These are phyloP conservation scores for Pistacia vera DNA, from an alignment of 345 rosid genomes.

Conservation along the genomic window DNA sequence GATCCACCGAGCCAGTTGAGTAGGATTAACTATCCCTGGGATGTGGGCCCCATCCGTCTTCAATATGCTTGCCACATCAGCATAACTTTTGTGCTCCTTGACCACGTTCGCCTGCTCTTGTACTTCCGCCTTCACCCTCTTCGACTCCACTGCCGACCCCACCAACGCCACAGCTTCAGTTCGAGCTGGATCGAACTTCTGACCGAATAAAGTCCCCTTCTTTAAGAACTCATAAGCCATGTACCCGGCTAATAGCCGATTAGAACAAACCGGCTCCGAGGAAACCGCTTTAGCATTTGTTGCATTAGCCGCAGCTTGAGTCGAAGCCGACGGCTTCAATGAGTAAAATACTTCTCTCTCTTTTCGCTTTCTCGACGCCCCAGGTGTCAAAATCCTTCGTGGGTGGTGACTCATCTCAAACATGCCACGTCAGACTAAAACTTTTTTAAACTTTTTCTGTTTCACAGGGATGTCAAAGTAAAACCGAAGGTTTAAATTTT, in stretches of 20 bases:
- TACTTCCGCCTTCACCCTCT: conserved; percentile 8
- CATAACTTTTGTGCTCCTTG: conserved; percentile 40
- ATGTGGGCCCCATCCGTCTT: conserved; percentile 62
- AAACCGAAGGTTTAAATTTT: neutral
- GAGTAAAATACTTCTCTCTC: conserved; percentile 37
- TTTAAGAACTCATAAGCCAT: conserved; percentile 72
- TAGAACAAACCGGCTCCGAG: conserved; percentile 26
- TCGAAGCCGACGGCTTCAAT: conserved; percentile 11
- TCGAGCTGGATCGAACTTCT: conserved; percentile 42
- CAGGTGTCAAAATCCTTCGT: conserved; percentile 37
- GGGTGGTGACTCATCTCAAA: conserved; percentile 44
- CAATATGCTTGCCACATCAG: conserved; percentile 69
- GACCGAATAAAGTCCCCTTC: conserved; percentile 59
- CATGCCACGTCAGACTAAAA: conserved; percentile 24
- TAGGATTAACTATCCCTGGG: conserved; percentile 70
- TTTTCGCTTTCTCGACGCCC: conserved; percentile 59
- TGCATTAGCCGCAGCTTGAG: conserved; percentile 13
- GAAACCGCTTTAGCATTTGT: conserved; percentile 9
- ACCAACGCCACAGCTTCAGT: conserved; percentile 29
- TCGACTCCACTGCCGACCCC: conserved; percentile 20
- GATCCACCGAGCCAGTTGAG: conserved; percentile 73
- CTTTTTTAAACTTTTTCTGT: neutral
- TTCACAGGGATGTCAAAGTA: conserved; percentile 15
- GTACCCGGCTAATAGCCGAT: conserved; percentile 65
- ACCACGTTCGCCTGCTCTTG: conserved; percentile 18